phyloP scores from a whole-genome alignment of 106 monocot genomes.

The Amphibolis antarctica region DNA sequence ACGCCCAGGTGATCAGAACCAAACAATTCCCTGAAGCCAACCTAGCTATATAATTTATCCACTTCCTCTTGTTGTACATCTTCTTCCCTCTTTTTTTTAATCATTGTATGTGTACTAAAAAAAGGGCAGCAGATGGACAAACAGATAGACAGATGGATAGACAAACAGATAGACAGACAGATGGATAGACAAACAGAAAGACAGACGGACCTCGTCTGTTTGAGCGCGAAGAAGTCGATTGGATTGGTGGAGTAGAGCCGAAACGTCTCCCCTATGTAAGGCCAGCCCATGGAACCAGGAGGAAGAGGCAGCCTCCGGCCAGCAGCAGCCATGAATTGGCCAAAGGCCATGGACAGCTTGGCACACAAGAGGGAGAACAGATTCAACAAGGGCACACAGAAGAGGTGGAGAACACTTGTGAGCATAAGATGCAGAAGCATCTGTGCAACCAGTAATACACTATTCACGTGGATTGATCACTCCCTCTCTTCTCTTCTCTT shows the following conservation, averaged over 20 bases:
- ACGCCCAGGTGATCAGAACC: not conserved
- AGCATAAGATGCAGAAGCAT: not conserved
- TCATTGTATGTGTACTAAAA: no score
- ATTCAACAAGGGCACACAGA: no score
- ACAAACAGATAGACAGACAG: no score
- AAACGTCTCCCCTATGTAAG: slow-evolving; percentile 60
- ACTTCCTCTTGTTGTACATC: not conserved
- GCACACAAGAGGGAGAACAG: not conserved
- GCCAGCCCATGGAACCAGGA: slow-evolving; percentile 66
- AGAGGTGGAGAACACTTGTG: not conserved
- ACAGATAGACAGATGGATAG: no score
- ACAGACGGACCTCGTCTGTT: slow-evolving; percentile 31
- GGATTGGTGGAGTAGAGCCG: slow-evolving; percentile 58
- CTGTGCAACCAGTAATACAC: not conserved
- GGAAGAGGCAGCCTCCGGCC: slow-evolving; percentile 24
- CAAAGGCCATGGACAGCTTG: not conserved
- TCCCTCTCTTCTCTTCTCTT: not conserved
- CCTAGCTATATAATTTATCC: not conserved
- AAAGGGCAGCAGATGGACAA: no score
- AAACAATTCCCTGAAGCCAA: not conserved
- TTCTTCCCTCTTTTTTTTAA: no score
- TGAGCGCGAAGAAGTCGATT: slow-evolving; percentile 38
- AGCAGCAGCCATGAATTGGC: not conserved
- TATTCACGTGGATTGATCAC: not conserved
- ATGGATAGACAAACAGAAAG: no score